Evolutionary conservation across 2,329 filamentous ascomycete genomes (phyloP).

Genomic region (Scedosporium minutisporum): DNA sequence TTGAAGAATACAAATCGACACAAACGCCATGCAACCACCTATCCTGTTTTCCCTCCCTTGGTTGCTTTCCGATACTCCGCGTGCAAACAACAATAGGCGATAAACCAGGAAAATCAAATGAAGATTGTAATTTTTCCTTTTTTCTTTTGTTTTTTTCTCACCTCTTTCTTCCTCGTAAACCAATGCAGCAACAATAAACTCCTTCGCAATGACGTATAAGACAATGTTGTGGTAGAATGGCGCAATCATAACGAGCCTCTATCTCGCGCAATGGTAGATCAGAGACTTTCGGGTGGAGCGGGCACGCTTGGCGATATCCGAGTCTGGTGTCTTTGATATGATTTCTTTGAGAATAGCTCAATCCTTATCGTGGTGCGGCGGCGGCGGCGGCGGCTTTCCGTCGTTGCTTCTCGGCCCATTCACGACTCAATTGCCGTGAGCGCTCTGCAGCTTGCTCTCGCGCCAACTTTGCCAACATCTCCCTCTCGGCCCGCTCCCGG

Average conservation of each 20-base stretch:
- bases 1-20: background rate
- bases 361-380: background rate
- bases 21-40: background rate
- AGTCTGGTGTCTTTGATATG: too few relatives aligned
- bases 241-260: background rate
- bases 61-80: too few relatives aligned
- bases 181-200: conserved; percentile 2
- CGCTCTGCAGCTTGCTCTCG: conserved; percentile 52
- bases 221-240: background rate
- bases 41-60: background rate
- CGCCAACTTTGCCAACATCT: conserved; percentile 42
- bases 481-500: conserved; percentile 43
- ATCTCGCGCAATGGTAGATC: background rate
- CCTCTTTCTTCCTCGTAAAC: background rate
- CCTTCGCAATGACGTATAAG: conserved; percentile 1
- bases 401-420: conserved; percentile 53
- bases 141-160: background rate
- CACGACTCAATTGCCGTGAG: conserved; percentile 46
- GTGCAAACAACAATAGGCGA: too few relatives aligned
- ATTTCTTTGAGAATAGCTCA: background rate
- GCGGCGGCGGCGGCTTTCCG: conserved; percentile 23
- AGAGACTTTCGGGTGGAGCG: too few relatives aligned
- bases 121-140: background rate
- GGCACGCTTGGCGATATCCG: too few relatives aligned
- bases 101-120: background rate